Evolutionary conservation across 2,329 filamentous ascomycete species (phyloP), one percentile per base, ranked within the genome.

Genomic region (Alternaria arborescens): DNA sequence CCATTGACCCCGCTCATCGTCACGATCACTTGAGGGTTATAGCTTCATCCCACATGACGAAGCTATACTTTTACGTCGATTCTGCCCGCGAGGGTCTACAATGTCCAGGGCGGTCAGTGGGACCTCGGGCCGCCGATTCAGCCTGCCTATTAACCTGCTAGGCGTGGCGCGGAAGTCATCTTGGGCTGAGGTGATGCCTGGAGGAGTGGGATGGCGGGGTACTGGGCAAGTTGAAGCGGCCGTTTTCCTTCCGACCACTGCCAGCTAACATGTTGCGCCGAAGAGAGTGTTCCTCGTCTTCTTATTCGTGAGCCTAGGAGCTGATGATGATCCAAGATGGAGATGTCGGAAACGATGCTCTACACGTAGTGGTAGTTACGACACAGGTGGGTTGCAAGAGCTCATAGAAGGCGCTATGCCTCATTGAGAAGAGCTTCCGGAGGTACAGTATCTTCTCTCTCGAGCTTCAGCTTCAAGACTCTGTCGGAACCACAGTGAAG

Each of bases 91-190:
- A 65, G 57, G 58, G 58, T 62, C 62, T 58, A 68, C 63, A 52
- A 65, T 65, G 65, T 60, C 52, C 50, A 62, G 63, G 73, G 76
- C 76, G 76, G 75, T 78, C 71, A 77, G 62, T 77, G 76, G 76
- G 60, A 61, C 57, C 30, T 54, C 76, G 76, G 76, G 66, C 76
- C 76, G 76, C 69, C 69, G 68, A 71, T 72, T 75, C 75, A 71
- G 70, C 66, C 70, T 77, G 68, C 70, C 68, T 54, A 68, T 74
- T 68, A 67, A 61, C 66, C 70, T 58, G 52, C 60, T 58, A 47
- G 59, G 58, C 52, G 60, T 62, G 61, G 55, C 59, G 43, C 48
- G 47, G 48, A 46, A 55, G 48, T 26, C 46, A 43, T 60, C 42
- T 48, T 62, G 51, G 60, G 60, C 54, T 48, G 55, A 32, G 52